These are phyloP conservation scores for Thielaviopsis populi DNA, from an alignment of 2,329 filamentous ascomycete species.

Conservation along the genomic window DNA sequence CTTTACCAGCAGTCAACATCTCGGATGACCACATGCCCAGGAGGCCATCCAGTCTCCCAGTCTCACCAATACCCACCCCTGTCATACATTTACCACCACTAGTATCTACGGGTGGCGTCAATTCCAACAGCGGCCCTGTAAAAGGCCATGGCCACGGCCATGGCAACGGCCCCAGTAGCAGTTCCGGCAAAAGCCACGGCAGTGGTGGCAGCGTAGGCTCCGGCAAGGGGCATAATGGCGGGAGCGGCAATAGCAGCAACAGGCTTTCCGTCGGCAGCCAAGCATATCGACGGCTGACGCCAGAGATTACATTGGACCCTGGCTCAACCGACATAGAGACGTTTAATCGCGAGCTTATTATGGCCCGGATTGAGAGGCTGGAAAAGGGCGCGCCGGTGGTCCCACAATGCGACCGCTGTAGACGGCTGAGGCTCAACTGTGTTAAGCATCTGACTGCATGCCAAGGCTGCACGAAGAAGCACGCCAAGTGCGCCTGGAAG, in stretches of 20 bases:
- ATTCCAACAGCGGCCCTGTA: not conserved
- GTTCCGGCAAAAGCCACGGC: constrained; percentile 2
- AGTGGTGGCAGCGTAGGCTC: not conserved
- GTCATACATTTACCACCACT: constrained; percentile 11
- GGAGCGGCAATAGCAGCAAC: constrained; percentile 6
- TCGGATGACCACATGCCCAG: constrained; percentile 8
- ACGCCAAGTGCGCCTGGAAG: constrained; percentile 77
- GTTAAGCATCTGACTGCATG: constrained; percentile 78
- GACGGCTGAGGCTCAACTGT: constrained; percentile 65
- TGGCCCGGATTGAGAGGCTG: constrained; percentile 60
- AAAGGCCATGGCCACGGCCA: not conserved
- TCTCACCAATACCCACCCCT: constrained; percentile 14
- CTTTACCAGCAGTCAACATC: constrained; percentile 10
- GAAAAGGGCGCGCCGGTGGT: constrained; percentile 57
- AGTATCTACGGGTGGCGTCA: not conserved
- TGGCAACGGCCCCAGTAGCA: not conserved
- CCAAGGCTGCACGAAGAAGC: constrained; percentile 76
- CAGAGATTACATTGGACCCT: constrained; percentile 14
- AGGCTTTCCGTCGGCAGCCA: constrained; percentile 10
- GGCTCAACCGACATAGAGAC: constrained; percentile 8
- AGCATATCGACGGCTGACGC: constrained; percentile 10
- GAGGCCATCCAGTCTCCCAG: constrained; percentile 15
- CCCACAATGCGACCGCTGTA: constrained; percentile 75
- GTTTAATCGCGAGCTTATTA: constrained; percentile 41
- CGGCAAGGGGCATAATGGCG: not conserved